Evolutionary conservation across 2,329 filamentous ascomycete species (phyloP).

Genomic region (Colletotrichum incanum): DNA sequence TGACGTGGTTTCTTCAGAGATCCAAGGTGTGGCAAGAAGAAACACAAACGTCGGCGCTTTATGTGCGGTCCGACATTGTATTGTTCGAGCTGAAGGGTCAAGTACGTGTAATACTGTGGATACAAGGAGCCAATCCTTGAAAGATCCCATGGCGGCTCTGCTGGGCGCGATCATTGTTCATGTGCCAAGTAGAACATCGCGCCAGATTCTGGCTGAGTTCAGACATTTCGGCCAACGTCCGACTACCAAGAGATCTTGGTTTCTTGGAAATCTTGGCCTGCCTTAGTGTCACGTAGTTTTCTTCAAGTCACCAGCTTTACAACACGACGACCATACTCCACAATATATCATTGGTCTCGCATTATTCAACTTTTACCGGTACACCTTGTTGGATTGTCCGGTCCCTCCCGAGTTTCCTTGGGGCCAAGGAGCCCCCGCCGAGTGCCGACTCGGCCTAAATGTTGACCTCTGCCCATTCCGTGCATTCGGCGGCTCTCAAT

Average conservation of each 20-base stretch:
- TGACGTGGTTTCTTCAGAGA: too few relatives aligned
- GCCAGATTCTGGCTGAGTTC: neutral
- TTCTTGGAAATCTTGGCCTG: conserved; percentile 32
- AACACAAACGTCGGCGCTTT: conserved; percentile 10
- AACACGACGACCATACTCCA: neutral
- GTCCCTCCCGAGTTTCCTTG: conserved; percentile 6
- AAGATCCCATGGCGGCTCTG: conserved; percentile 16
- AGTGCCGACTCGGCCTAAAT: neutral
- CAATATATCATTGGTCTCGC: neutral
- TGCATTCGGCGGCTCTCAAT: conserved; percentile 1
- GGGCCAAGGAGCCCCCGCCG: conserved; percentile 16
- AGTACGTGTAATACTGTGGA: conserved; percentile 1
- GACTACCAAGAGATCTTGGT: conserved; percentile 29
- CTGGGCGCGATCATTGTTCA: conserved; percentile 25
- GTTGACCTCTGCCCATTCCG: neutral
- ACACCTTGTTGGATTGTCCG: neutral
- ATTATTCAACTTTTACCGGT: neutral
- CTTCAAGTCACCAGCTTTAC: neutral
- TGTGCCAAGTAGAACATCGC: conserved; percentile 24
- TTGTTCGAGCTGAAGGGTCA: neutral
- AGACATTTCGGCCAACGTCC: conserved; percentile 28
- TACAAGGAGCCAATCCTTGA: conserved; percentile 13
- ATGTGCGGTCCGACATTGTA: conserved; percentile 20
- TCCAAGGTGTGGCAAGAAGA: neutral
- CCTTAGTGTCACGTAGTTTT: conserved; percentile 10